A percentile compares a stretch with the other conserved stretches of the same genome.
phyloP scores from a whole-genome alignment of 78 protist species.

The Protostelium mycophagum region DNA sequence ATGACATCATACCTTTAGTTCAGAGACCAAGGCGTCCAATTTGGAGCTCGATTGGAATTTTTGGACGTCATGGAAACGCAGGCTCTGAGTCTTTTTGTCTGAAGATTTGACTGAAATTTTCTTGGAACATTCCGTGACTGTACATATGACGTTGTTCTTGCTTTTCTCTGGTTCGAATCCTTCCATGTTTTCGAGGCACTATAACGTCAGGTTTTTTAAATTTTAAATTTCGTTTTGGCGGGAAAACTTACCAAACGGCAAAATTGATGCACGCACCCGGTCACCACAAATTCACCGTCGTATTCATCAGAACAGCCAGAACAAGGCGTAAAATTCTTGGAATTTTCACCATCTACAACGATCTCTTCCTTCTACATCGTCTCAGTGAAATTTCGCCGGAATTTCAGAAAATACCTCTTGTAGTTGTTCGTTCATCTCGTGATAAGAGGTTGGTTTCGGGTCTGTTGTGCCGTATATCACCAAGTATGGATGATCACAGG shows the following conservation, averaged over 20 bases:
- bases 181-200: not conserved
- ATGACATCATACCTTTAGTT: not conserved
- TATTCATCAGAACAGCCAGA: not conserved
- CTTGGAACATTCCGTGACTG: not conserved
- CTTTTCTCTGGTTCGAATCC: not conserved
- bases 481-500: not conserved
- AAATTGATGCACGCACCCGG: not conserved
- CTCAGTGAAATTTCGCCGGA: not conserved
- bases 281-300: not conserved
- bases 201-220: not conserved
- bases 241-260: not conserved
- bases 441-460: not conserved
- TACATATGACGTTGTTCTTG: not conserved
- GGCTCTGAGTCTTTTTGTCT: not conserved
- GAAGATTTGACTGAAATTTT: not conserved
- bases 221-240: too few relatives aligned
- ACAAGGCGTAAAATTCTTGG: not conserved
- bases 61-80: not conserved
- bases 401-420: not conserved
- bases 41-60: not conserved
- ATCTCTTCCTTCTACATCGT: not conserved
- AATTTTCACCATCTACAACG: not conserved
- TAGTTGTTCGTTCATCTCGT: not conserved
- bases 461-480: not conserved
- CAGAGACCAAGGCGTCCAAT: not conserved